phyloP scores from a whole-genome alignment of 257 asterid genomes.

The Cordia subcordata region DNA sequence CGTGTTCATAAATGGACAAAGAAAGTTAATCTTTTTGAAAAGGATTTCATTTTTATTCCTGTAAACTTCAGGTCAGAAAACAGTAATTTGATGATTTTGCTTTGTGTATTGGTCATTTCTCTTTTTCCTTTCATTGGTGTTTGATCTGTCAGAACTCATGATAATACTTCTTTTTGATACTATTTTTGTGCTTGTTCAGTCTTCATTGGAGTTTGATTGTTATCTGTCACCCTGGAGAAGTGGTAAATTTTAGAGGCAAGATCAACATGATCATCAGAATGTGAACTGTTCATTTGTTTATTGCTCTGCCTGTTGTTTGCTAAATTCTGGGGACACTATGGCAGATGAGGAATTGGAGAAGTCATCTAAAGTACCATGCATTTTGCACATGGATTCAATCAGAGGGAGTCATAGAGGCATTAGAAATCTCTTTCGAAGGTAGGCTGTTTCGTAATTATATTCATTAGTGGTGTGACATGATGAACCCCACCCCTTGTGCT shows the following conservation, averaged over 20 bases:
- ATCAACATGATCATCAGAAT: not conserved
- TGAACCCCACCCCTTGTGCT: not conserved
- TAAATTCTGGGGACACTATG: slow-evolving; percentile 22
- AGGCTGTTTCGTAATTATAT: slow-evolving; percentile 20
- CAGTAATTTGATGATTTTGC: slow-evolving; percentile 6
- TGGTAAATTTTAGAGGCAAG: slow-evolving; percentile 49
- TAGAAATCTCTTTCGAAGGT: slow-evolving; percentile 61
- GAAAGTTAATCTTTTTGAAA: slow-evolving; percentile 67
- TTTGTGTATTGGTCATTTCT: not conserved
- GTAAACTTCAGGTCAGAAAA: slow-evolving; percentile 77
- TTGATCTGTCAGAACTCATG: slow-evolving; percentile 65
- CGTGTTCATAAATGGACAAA: slow-evolving; percentile 85
- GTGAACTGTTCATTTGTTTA: not conserved
- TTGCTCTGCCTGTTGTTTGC: not conserved
- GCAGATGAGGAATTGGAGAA: slow-evolving; percentile 45
- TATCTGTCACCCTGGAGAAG: slow-evolving; percentile 86
- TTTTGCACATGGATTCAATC: slow-evolving; percentile 89
- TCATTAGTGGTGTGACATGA: not conserved
- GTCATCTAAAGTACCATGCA: slow-evolving; percentile 51
- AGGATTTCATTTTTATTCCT: slow-evolving; percentile 79
- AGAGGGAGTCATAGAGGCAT: slow-evolving; percentile 71
- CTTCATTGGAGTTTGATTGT: slow-evolving; percentile 97
- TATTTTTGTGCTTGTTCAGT: slow-evolving; percentile 34
- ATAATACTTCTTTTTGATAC: slow-evolving; percentile 22
- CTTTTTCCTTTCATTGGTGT: slow-evolving; percentile 83